These are phyloP conservation scores for Yamadazyma friedrichii DNA, from an alignment of 1,139 yeast species.

Conservation along the genomic window DNA sequence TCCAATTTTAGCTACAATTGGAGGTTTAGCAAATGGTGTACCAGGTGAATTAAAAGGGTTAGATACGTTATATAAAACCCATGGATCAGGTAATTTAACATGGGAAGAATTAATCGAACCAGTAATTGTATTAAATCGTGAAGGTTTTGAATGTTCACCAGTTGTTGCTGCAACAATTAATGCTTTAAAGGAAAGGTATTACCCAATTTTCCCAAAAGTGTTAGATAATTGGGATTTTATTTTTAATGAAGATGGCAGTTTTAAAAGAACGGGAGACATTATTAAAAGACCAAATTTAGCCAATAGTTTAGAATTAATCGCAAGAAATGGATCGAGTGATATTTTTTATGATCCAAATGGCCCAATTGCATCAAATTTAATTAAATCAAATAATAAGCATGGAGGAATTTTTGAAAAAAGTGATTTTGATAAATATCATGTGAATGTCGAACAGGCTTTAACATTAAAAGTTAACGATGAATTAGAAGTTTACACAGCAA, in stretches of 20 bases:
- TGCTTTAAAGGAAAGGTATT: slow-evolving; percentile 24
- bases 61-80: slow-evolving; percentile 54
- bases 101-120: slow-evolving; percentile 82
- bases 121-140: slow-evolving; percentile 61
- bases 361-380: slow-evolving; percentile 62
- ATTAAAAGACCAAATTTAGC: slow-evolving; percentile 64
- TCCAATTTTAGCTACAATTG: slow-evolving; percentile 54
- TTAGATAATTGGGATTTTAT: slow-evolving; percentile 57
- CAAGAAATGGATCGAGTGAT: slow-evolving; percentile 70
- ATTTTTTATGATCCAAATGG: slow-evolving; percentile 83
- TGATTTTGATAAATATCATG: slow-evolving; percentile 67
- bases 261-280: slow-evolving; percentile 54
- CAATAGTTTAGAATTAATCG: slow-evolving; percentile 63
- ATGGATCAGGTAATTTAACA: slow-evolving; percentile 66
- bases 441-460: slow-evolving; percentile 56
- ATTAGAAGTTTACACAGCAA: slow-evolving; percentile 60
- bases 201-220: slow-evolving; percentile 25
- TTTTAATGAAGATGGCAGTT: slow-evolving; percentile 28
- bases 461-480: slow-evolving; percentile 36
- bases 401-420: slow-evolving; percentile 63
- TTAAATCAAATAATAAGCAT: slow-evolving; percentile 36
- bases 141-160: slow-evolving; percentile 63
- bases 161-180: slow-evolving; percentile 40
- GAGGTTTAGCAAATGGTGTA: slow-evolving; percentile 81
- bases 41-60: slow-evolving; percentile 92